Percentiles rank a stretch among this genome's conserved stretches.
These are phyloP conservation scores for Fusarium sp. DNA, from an alignment of 2,329 filamentous ascomycete genomes.

Conservation along the genomic window DNA sequence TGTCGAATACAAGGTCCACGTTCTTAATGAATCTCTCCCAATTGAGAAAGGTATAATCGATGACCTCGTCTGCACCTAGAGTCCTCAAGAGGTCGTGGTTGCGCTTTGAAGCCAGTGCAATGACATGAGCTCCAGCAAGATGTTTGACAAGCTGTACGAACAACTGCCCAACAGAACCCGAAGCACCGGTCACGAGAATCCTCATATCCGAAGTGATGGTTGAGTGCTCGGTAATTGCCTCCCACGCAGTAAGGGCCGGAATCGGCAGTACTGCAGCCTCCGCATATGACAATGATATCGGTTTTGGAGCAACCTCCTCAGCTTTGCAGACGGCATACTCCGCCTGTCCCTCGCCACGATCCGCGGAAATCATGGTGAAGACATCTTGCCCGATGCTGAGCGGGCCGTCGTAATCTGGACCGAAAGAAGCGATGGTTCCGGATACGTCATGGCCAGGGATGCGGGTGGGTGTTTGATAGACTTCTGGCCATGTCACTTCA, in stretches of 20 bases:
- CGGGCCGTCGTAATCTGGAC: neutral
- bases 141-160: slow-evolving; percentile 47
- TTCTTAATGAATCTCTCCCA: slow-evolving; percentile 36
- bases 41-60: slow-evolving; percentile 41
- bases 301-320: slow-evolving; percentile 1
- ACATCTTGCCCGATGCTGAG: neutral
- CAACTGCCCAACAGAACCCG: slow-evolving; percentile 30
- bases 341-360: slow-evolving; percentile 3
- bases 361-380: neutral
- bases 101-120: slow-evolving; percentile 45
- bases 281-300: neutral
- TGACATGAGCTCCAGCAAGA: slow-evolving; percentile 37
- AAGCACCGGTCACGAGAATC: slow-evolving; percentile 13
- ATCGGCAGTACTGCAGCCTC: slow-evolving; percentile 21
- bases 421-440: slow-evolving; percentile 45
- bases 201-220: fast-evolving
- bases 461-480: slow-evolving; percentile 44
- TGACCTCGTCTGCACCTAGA: slow-evolving; percentile 39
- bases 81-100: slow-evolving; percentile 28
- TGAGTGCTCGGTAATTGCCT: slow-evolving; percentile 2
- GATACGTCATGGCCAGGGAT: slow-evolving; percentile 54
- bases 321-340: slow-evolving; percentile 2
- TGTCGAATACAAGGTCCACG: slow-evolving; percentile 20
- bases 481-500: slow-evolving; percentile 50
- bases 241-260: slow-evolving; percentile 20